Conservation (phyloP, 192 early-diverging fungal genomes). For the Entrophospora sp. region DNA sequence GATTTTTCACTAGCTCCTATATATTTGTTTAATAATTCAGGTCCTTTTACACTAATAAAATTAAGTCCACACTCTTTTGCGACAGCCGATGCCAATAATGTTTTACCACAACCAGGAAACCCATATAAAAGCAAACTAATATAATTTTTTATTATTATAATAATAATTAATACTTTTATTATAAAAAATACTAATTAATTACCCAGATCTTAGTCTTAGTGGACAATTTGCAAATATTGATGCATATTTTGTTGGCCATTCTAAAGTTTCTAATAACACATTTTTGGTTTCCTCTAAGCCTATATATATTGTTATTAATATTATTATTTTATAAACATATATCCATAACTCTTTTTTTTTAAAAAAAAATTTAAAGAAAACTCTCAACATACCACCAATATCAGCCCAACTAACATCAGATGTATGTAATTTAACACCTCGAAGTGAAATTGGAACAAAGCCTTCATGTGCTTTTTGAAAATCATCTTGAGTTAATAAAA, state of each 20-base stretch:
- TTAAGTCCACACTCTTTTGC: constrained; percentile 95
- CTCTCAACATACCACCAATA: constrained; percentile 65
- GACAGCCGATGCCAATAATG: constrained; percentile 87
- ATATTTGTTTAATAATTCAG: constrained; percentile 97
- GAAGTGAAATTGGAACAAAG: constrained; percentile 72
- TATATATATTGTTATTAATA: constrained; percentile 2
- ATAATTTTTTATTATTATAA: too few relatives aligned
- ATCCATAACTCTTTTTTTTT: too few relatives aligned
- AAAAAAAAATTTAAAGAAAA: too few relatives aligned
- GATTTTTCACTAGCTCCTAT: constrained; percentile 96
- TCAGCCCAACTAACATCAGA: constrained; percentile 76
- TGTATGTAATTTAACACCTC: constrained; percentile 67
- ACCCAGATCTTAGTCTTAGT: constrained; percentile 84
- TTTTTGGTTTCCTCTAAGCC: constrained; percentile 73
- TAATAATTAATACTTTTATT: too few relatives aligned
- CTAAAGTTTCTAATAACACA: constrained; percentile 81
- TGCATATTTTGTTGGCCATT: constrained; percentile 92
- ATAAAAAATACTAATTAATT: constrained; percentile 12
- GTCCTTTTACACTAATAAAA: constrained; percentile 96
- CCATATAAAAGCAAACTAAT: constrained; percentile 88
- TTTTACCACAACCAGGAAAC: constrained; percentile 98
- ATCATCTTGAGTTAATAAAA: constrained; percentile 52
- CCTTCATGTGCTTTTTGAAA: constrained; percentile 64
- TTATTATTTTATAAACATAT: background rate
- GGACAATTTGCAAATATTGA: constrained; percentile 82